Percentiles rank a stretch among this genome's conserved stretches.
Evolutionary conservation across 2,329 filamentous ascomycete species (phyloP).

Genomic region (Pestalotiopsis sp.): DNA sequence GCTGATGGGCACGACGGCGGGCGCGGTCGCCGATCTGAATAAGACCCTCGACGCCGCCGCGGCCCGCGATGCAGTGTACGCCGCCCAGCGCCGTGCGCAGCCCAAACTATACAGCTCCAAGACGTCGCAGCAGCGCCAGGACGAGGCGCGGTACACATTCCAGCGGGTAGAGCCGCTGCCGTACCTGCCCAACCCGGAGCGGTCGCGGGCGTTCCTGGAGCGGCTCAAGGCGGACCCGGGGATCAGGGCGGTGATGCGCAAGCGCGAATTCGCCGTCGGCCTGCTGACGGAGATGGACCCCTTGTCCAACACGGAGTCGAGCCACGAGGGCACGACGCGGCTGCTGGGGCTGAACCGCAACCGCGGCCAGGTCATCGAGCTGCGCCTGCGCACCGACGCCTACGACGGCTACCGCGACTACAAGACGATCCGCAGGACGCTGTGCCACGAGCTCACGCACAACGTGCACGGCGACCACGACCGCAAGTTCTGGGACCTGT

Average conservation of each 20-base stretch:
- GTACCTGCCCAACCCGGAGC: constrained; percentile 76
- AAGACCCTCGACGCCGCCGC: constrained; percentile 51
- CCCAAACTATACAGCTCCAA: constrained; percentile 28
- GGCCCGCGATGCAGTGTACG: constrained; percentile 46
- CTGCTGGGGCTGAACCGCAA: constrained; percentile 89
- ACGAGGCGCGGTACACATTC: constrained; percentile 80
- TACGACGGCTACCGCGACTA: constrained; percentile 95
- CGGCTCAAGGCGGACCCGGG: constrained; percentile 82
- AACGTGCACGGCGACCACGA: constrained; percentile 88
- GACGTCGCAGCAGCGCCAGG: constrained; percentile 42
- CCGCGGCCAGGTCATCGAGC: constrained; percentile 84
- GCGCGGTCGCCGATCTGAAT: constrained; percentile 60
- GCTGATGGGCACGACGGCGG: constrained; percentile 64
- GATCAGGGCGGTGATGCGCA: constrained; percentile 80
- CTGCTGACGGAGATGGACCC: constrained; percentile 97
- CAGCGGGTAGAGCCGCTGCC: constrained; percentile 73
- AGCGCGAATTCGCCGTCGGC: constrained; percentile 82
- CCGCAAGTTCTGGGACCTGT: constrained; percentile 86
- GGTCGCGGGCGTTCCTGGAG: constrained; percentile 72
- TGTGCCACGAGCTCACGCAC: constrained; percentile 95
- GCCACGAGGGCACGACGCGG: constrained; percentile 72
- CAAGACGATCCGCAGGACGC: constrained; percentile 83
- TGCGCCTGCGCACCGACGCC: constrained; percentile 88
- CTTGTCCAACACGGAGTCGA: constrained; percentile 70
- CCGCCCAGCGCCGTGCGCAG: constrained; percentile 32